Percentiles rank a stretch among this genome's conserved stretches.
phyloP scores from a whole-genome alignment of 179 eudicot species.

The Silene vulgaris region DNA sequence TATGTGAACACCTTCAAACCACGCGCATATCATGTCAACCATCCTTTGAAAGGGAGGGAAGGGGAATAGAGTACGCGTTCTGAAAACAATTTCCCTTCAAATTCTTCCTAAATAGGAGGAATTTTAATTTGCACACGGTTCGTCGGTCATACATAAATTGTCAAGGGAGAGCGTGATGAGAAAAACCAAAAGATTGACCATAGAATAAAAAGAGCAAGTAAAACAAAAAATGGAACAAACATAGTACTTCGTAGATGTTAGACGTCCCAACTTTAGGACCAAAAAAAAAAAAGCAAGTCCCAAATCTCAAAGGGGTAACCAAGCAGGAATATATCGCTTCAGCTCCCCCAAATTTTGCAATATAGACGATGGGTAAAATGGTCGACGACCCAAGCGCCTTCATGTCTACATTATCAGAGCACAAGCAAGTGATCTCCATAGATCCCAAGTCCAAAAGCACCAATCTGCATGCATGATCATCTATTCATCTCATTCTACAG shows the following conservation, averaged over 20 bases:
- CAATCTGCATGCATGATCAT: slow-evolving; percentile 8
- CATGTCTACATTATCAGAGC: neutral
- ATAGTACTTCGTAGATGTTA: no score
- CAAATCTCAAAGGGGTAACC: neutral
- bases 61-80: no score
- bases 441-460: neutral
- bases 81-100: neutral
- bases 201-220: no score
- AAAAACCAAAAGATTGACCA: no score
- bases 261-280: neutral
- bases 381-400: neutral
- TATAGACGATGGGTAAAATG: neutral
- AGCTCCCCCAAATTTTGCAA: neutral
- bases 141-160: no score
- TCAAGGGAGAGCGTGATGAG: no score
- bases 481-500: slow-evolving; percentile 6
- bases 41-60: no score
- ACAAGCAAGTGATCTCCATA: neutral
- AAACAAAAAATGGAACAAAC: no score
- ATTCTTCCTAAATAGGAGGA: neutral
- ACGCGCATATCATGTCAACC: no score
- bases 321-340: neutral
- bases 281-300: neutral
- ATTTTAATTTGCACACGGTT: no score
- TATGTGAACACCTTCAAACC: no score